These are phyloP conservation scores for Colletotrichum spaethianum DNA, from an alignment of 2,329 filamentous ascomycete species.

Conservation along the genomic window DNA sequence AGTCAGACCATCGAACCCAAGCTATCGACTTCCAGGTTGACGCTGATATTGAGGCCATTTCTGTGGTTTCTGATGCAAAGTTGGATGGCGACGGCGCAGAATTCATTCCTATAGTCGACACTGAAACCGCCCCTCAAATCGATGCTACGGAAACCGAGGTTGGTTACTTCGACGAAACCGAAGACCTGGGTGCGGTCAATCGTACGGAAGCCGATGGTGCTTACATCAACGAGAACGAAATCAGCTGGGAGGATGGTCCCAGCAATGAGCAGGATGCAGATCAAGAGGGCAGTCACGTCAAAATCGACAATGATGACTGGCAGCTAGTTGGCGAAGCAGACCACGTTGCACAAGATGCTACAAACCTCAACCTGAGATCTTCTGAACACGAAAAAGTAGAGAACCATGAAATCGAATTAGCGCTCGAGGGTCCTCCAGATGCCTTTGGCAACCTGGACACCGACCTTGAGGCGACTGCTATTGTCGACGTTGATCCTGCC, in stretches of 20 bases:
- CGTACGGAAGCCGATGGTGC: not conserved
- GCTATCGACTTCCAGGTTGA: constrained; percentile 14
- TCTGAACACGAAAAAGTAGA: constrained; percentile 30
- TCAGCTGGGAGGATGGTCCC: constrained; percentile 42
- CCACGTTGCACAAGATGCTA: constrained; percentile 31
- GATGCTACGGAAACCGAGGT: not conserved
- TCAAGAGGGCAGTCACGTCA: not conserved
- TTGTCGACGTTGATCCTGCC: constrained; percentile 10
- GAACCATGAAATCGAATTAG: constrained; percentile 34
- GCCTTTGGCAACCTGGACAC: constrained; percentile 38
- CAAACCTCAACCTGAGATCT: constrained; percentile 36
- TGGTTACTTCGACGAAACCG: constrained; percentile 4
- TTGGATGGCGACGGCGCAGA: constrained; percentile 1
- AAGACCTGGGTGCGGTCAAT: not conserved
- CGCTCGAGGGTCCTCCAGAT: constrained; percentile 42
- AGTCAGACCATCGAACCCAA: constrained; percentile 44
- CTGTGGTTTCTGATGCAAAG: constrained; percentile 3
- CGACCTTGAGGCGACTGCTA: not conserved
- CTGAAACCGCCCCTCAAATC: not conserved
- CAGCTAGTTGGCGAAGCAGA: constrained; percentile 21
- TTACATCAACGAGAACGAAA: constrained; percentile 38
- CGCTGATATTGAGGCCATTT: not conserved
- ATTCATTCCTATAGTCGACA: no score
- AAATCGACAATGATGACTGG: constrained; percentile 20
- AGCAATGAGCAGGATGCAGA: constrained; percentile 10